A percentile compares a stretch with the other conserved stretches of the same genome.
Conservation (phyloP, 129 eudicot genomes). For the Rutidosis leptorrhynchoides region DNA sequence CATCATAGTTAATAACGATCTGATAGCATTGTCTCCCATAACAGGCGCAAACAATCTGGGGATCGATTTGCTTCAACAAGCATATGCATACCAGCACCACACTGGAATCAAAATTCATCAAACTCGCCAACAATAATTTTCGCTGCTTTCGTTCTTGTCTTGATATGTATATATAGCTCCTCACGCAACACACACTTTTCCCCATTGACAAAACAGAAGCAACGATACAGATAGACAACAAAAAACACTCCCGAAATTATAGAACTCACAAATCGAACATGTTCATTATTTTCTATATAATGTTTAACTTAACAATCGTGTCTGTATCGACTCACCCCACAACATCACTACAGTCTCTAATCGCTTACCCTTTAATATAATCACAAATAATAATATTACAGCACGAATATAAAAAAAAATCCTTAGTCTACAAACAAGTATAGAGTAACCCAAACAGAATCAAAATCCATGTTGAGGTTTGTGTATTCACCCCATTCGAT, state of each 20-base stretch:
- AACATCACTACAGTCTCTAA: background rate
- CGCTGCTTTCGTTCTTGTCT: conserved; percentile 30
- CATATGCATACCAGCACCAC: conserved; percentile 30
- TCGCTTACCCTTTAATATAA: background rate
- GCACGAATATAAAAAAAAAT: conserved; percentile 13
- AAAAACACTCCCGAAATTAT: background rate
- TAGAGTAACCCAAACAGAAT: conserved; percentile 25
- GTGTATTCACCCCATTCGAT: conserved; percentile 16
- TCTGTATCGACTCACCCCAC: background rate
- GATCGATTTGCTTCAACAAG: conserved; percentile 59
- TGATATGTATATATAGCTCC: conserved; percentile 29
- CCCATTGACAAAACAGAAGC: background rate
- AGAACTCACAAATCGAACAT: conserved; percentile 8
- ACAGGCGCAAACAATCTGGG: conserved; percentile 51
- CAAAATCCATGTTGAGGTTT: conserved; percentile 13
- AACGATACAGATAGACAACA: background rate
- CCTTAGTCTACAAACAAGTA: conserved; percentile 18
- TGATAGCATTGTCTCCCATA: background rate
- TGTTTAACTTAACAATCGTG: conserved; percentile 11
- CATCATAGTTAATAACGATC: background rate
- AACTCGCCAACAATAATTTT: conserved; percentile 31
- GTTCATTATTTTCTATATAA: conserved; percentile 19
- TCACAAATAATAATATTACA: conserved; percentile 24
- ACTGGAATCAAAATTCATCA: conserved; percentile 24
- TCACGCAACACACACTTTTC: conserved; percentile 17